Base-by-base conservation (phyloP, 305 asterid species). In the Ilex paraguariensis region DNA sequence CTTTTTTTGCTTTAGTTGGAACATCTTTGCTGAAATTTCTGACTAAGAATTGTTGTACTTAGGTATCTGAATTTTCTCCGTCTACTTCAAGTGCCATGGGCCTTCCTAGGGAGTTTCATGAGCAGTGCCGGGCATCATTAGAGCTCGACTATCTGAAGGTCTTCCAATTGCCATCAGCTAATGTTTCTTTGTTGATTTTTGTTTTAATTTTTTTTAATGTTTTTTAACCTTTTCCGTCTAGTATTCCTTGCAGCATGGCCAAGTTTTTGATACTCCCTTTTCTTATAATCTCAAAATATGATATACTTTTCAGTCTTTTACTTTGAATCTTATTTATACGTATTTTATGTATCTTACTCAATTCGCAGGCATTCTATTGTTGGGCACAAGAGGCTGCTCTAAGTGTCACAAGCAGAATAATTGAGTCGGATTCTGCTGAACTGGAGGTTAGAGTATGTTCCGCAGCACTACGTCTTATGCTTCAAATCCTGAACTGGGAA, bases 31-130 rank as follows among this genome's bases (percentile, higher is more conserved):
- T 1, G 9, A 36, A 36, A 36, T 36, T 36, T 36, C 9, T 36
- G 42, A 36, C 42, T 36, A 36, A 36, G 42, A n/a, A 14, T n/a
- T 52, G 56, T 17, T 16, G 1, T 52, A 33, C n/a, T 13, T 65
- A 91, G 98, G 95, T 92, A 59, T 92, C 97, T 71, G 98, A 92
- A 80, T 89, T 89, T 81, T 85, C 94, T 67, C 98, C 94, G 45
- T 80, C 96, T 68, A 85, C 97, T 66, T 74, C 95, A 58, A 77
- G 84, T 66, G 92, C 90, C 54, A 78, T 90, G 96, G 96, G 96
- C 65, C 95, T 89, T 80, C 96, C 98, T 36, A 86, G 91, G 68
- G 98, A 92, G 79, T 89, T 85, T 73, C 98, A 92, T 45, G 87
- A 90, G 72, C 88, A 79, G 71, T 92, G 98, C 75, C 82, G 82